Base-by-base conservation (phyloP, 768 basidiomycete species). In the Amanita polypyramis region DNA sequence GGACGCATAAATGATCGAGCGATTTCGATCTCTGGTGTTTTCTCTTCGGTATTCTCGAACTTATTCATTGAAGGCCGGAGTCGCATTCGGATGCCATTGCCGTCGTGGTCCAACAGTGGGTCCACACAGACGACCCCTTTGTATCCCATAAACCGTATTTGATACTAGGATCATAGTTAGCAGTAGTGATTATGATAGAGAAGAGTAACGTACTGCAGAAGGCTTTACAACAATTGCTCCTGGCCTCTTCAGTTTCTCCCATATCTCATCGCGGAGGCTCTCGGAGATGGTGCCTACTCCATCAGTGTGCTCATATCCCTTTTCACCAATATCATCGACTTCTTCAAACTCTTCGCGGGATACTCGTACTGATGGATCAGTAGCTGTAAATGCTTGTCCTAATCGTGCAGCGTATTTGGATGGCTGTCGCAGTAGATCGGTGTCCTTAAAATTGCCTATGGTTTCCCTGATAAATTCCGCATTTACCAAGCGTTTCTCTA, bases 381-480 rank as follows among this genome's bases (percentile, higher is more conserved):
- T 93, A 2, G 84, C 81, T 0, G 85, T 86, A 56, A 93, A 90
- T 0, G 85, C 85, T 63, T 89, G 89, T 5, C 85, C 81, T 50
- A 92, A 66, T 15, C 90, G 76, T 11, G 90, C 90, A 5, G 87
- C 90, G 55, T 77, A 86, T 61, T 85, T 86, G 5, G 90, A 88
- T 2, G 90, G 90, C 19, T 63, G 67, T 38, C 60, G 62, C 25
- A 79, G 64, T 8, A 82, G 62, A 1, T 60, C 47, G 0, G 62
- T 70, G 10, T 69, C 70, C 6, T 68, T 61, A 58, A 92, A 93
- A 55, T 87, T 72, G 3, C 90, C 90, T 9, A 91, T 67, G 1
- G 70, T 65, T 9, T 65, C 52, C 14, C 89, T 74, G 49, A 94
- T 88, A 9, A 51, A 62, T 34, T 74, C 66, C 1, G 84, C 75